Evolutionary conservation across 768 basidiomycete species (phyloP).

Genomic region (Polyporus arcularius): DNA sequence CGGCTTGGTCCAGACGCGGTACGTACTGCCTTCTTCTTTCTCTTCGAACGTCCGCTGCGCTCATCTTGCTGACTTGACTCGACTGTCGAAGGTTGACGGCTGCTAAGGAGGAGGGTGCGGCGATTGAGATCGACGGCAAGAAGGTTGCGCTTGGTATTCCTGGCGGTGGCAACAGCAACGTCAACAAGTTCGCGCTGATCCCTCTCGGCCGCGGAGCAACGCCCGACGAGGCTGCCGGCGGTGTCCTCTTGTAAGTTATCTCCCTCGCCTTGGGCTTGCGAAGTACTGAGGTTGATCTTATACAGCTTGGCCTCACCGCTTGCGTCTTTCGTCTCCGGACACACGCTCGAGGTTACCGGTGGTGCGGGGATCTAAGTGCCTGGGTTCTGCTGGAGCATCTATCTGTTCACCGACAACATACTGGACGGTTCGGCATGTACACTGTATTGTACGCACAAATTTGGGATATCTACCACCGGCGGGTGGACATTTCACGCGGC

Average conservation of each 20-base stretch:
- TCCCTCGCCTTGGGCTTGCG: not conserved
- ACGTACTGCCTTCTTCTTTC: slow-evolving; percentile 8
- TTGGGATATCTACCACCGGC: too few species aligned
- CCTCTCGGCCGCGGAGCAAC: slow-evolving; percentile 71
- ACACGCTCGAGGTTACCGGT: slow-evolving; percentile 84
- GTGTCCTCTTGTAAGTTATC: slow-evolving; percentile 70
- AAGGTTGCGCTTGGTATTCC: slow-evolving; percentile 84
- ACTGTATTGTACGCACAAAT: not conserved
- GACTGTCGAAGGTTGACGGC: slow-evolving; percentile 59
- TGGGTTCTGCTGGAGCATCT: not conserved
- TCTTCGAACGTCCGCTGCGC: not conserved
- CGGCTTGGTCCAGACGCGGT: slow-evolving; percentile 79
- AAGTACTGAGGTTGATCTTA: not conserved
- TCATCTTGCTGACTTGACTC: not conserved
- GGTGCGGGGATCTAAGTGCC: slow-evolving; percentile 67
- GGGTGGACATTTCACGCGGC: too few species aligned
- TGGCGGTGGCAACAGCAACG: slow-evolving; percentile 41
- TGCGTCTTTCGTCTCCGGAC: slow-evolving; percentile 78
- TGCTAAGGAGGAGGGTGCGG: slow-evolving; percentile 74
- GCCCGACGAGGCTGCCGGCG: slow-evolving; percentile 76
- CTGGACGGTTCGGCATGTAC: not conserved
- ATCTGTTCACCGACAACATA: not conserved
- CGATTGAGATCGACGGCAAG: slow-evolving; percentile 81
- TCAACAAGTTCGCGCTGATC: slow-evolving; percentile 45
- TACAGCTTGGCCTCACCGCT: slow-evolving; percentile 73